Evolutionary conservation across 1,284 basidiomycete species (phyloP).

Genomic region (Irpex rosettiformis): DNA sequence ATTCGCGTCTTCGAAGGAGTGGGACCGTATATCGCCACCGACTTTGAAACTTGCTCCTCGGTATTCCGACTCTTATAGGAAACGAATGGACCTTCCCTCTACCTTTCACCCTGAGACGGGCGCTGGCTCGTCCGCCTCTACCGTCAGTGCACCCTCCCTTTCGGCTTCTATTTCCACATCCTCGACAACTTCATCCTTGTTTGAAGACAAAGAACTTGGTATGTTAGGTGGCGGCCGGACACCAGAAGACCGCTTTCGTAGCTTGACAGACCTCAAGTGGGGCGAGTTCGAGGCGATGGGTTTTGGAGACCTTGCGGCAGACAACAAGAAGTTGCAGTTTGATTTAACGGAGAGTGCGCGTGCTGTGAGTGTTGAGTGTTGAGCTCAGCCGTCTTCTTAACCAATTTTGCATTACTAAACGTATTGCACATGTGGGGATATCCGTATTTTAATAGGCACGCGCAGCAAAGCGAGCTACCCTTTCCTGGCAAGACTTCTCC

Average conservation of each 20-base stretch:
- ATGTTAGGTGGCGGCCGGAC: conserved; percentile 28
- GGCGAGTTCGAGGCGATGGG: conserved; percentile 82
- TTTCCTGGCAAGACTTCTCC: conserved; percentile 88
- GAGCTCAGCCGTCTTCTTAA: background rate
- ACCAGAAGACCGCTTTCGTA: conserved; percentile 70
- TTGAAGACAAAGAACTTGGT: conserved; percentile 29
- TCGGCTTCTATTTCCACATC: conserved; percentile 28
- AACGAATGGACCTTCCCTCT: conserved; percentile 62
- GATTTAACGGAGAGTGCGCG: conserved; percentile 85
- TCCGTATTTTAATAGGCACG: conserved; percentile 47
- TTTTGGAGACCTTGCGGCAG: conserved; percentile 53
- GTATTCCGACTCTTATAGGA: conserved; percentile 70
- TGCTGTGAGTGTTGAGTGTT: conserved; percentile 57
- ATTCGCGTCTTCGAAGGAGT: conserved; percentile 61
- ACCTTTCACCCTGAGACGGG: conserved; percentile 54
- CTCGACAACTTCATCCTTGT: conserved; percentile 29
- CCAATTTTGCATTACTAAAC: background rate
- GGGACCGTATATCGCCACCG: conserved; percentile 62
- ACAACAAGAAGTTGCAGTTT: conserved; percentile 76
- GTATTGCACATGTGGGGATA: background rate
- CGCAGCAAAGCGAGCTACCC: conserved; percentile 68
- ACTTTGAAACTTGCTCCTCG: conserved; percentile 51
- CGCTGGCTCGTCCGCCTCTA: conserved; percentile 22
- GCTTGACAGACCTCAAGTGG: conserved; percentile 83
- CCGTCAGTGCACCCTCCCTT: conserved; percentile 25